Evolutionary conservation across 345 rosid species (phyloP).

Genomic region (Eutrema yunnanense): DNA sequence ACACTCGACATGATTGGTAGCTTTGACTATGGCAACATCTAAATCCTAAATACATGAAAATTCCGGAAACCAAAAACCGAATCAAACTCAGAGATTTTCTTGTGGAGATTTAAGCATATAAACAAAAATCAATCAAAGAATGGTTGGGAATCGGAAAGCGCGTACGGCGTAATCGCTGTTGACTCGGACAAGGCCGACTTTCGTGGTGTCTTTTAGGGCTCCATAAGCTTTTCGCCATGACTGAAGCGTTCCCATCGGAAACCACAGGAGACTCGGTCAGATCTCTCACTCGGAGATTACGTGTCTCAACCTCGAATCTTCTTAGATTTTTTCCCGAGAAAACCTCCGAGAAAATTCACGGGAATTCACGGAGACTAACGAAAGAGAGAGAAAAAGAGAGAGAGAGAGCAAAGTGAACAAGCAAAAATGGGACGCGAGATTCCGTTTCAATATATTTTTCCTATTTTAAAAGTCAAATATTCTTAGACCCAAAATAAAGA

Average conservation of each 20-base stretch:
- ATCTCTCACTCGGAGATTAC: conserved; percentile 28
- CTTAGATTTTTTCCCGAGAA: conserved; percentile 10
- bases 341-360: conserved; percentile 17
- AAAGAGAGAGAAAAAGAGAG: not conserved
- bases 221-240: conserved; percentile 96
- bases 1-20: conserved; percentile 95
- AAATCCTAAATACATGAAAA: conserved; percentile 51
- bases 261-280: conserved; percentile 27
- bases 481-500: not conserved
- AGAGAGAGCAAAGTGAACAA: conserved; percentile 14
- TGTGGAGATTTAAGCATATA: not conserved
- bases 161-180: conserved; percentile 94
- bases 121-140: not conserved
- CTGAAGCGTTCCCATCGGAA: conserved; percentile 86
- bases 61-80: conserved; percentile 16
- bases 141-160: not conserved
- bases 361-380: not conserved
- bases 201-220: conserved; percentile 92
- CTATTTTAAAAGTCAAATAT: conserved; percentile 1
- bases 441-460: conserved; percentile 9
- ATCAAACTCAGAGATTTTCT: conserved; percentile 2
- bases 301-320: conserved; percentile 5
- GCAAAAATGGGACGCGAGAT: not conserved
- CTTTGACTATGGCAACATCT: conserved; percentile 97
- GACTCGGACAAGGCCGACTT: conserved; percentile 99